Conservation (phyloP, 2,329 filamentous ascomycete species). For the Calonectria hongkongensis region DNA sequence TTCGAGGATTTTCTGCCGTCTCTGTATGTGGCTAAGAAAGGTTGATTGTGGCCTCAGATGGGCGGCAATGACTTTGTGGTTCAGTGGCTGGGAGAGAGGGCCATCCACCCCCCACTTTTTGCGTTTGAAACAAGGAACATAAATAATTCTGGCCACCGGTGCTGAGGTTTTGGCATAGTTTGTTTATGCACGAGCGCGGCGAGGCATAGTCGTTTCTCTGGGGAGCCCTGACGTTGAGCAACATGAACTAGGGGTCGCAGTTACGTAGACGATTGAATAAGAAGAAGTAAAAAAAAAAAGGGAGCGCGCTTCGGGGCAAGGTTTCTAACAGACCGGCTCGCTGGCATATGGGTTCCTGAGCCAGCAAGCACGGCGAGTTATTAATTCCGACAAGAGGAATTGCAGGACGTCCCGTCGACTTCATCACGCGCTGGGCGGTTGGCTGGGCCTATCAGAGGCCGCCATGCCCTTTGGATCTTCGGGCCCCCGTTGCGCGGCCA, state of each 20-base stretch:
- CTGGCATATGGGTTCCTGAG: slow-evolving; percentile 17
- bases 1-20: slow-evolving; percentile 30
- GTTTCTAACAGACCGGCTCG: slow-evolving; percentile 6
- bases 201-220: slow-evolving; percentile 21
- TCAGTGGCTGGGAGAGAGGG: slow-evolving; percentile 32
- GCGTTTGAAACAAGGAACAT: slow-evolving; percentile 24
- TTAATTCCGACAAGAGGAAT: slow-evolving; percentile 12
- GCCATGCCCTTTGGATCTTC: slow-evolving; percentile 11
- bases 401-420: slow-evolving; percentile 23
- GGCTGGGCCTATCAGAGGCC: slow-evolving; percentile 31
- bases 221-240: slow-evolving; percentile 21
- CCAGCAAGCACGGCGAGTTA: slow-evolving; percentile 25
- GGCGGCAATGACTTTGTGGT: slow-evolving; percentile 8
- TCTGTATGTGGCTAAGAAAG: slow-evolving; percentile 35
- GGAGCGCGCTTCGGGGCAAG: not conserved
- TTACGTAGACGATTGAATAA: slow-evolving; percentile 8
- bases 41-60: slow-evolving; percentile 26
- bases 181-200: slow-evolving; percentile 34
- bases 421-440: slow-evolving; percentile 31
- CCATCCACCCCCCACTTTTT: slow-evolving; percentile 12
- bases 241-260: slow-evolving; percentile 19
- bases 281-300: not conserved
- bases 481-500: slow-evolving; percentile 27
- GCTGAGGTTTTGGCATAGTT: slow-evolving; percentile 31
- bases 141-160: slow-evolving; percentile 17